These are phyloP conservation scores for Paramecium sexaurelia DNA, from an alignment of 73 alveolate species.

Conservation along the genomic window DNA sequence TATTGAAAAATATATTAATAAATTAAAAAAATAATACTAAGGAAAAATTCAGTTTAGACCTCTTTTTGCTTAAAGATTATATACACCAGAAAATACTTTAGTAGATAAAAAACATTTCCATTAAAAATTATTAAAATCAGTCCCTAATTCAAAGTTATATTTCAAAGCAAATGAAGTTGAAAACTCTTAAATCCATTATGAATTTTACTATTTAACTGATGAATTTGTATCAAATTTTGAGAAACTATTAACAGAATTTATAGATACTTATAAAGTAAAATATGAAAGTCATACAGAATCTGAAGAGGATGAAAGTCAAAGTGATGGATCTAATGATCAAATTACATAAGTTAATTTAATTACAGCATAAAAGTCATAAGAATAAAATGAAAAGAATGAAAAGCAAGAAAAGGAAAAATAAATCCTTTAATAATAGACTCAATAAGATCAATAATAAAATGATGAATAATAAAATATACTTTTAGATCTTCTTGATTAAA, in stretches of 20 bases:
- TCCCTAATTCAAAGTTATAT: neutral
- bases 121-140: neutral
- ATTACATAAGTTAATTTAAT: too few relatives aligned
- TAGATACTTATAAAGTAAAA: neutral
- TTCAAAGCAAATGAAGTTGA: neutral
- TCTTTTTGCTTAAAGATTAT: conserved; percentile 5
- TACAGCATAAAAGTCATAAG: too few relatives aligned
- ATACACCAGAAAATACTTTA: neutral
- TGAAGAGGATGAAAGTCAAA: neutral
- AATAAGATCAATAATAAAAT: too few relatives aligned
- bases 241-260: neutral
- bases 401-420: too few relatives aligned
- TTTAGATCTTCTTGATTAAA: too few relatives aligned
- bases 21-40: neutral
- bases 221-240: neutral
- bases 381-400: too few relatives aligned
- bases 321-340: neutral
- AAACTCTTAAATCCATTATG: neutral
- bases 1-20: neutral
- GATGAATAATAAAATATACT: too few relatives aligned
- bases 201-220: neutral
- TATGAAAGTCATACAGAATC: neutral
- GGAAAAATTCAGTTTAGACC: neutral
- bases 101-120: neutral
- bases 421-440: too few relatives aligned